Conservation (phyloP, 305 asterid species). For the Rubia balearica region DNA sequence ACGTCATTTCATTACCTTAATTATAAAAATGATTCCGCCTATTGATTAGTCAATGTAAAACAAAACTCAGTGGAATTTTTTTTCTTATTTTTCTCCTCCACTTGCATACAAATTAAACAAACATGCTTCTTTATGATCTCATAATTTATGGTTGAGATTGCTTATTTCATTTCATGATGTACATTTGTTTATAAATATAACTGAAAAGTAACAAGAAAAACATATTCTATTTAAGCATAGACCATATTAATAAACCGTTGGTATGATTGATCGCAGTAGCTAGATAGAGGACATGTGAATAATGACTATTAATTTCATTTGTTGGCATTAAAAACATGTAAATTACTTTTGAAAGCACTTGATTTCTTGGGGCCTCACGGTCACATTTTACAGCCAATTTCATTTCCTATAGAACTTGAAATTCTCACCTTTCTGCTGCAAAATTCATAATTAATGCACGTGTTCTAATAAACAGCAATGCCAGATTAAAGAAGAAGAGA, state of each 20-base stretch:
- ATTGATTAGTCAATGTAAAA: too few relatives aligned
- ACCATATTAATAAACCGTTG: neutral
- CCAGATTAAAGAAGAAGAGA: slow-evolving; percentile 44
- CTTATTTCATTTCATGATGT: neutral
- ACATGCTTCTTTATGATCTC: too few relatives aligned
- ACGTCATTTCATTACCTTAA: too few relatives aligned
- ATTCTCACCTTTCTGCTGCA: neutral
- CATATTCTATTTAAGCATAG: neutral
- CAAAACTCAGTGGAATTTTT: too few relatives aligned
- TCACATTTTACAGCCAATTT: neutral
- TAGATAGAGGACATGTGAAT: neutral
- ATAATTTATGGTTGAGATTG: neutral
- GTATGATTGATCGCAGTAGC: neutral
- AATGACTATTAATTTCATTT: neutral
- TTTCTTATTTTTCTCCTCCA: too few relatives aligned
- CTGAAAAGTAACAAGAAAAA: too few relatives aligned
- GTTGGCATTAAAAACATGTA: slow-evolving; percentile 7
- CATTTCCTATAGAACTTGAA: neutral
- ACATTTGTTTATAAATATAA: neutral
- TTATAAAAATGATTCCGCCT: too few relatives aligned
- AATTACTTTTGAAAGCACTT: slow-evolving; percentile 1
- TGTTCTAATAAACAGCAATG: slow-evolving; percentile 30
- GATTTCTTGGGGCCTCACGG: neutral
- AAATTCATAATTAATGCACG: too few relatives aligned
- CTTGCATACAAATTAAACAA: slow-evolving; percentile 14